Evolutionary conservation across 2,329 filamentous ascomycete genomes (phyloP), one percentile per base, ranked within the genome.

Genomic region (Drechslerella stenobrocha): DNA sequence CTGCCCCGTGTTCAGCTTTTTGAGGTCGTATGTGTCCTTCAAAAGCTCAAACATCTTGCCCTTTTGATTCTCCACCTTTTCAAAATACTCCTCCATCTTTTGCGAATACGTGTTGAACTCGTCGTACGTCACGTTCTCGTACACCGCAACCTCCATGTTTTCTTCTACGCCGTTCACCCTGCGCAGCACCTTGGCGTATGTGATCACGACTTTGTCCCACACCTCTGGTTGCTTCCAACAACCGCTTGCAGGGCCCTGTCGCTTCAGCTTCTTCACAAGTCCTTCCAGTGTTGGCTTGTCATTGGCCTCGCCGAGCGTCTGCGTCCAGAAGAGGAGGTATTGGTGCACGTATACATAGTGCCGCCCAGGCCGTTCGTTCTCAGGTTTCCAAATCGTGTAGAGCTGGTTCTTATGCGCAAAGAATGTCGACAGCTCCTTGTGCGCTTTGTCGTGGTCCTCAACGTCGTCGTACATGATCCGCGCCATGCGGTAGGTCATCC

Each of bases 361-460:
- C 15, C 91, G 84, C 0, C 91, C 91, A 0, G 90, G 81, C 20
- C 86, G 61, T 30, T 96, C 91, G 46, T 88, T 85, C 71, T 96
- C 91, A 34, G 91, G 93, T 72, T 91, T 92, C 91, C 91, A 96
- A 2, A 96, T 90, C 74, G 95, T 92, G 76, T 96, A 86, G 0
- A 88, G 87, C 87, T 95, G 95, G 0, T 90, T 95, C 78, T 96
- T 96, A 35, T 91, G 95, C 71, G 96, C 92, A 55, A 96, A 87
- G 40, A 95, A 87, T 53, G 84, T 82, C 50, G 90, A 91, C 11
- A 95, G 83, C 56, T 92, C 88, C 73, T 86, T 83, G 72, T 90
- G 91, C 20, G 88, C 86, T 28, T 82, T 83, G 11, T 81, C 76
- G 3, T 71, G 79, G n/a, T 80, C 76, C 52, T 80, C 79, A 47